Base-by-base conservation (phyloP, 495 filamentous ascomycete genomes). In the Neohortaea acidophila region DNA sequence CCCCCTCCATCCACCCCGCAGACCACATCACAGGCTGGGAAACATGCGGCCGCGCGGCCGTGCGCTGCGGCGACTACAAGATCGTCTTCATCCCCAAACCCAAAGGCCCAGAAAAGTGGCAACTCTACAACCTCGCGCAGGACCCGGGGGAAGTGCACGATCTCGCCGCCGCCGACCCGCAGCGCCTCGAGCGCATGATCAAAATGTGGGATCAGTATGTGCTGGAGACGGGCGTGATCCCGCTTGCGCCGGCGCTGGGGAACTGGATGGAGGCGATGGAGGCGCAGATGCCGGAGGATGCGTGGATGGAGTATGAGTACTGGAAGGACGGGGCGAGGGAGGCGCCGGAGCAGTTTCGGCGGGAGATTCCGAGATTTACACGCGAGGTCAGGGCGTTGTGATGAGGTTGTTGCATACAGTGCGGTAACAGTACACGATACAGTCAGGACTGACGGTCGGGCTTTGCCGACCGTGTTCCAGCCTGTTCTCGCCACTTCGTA, bases 231-330 rank as follows among this genome's bases (percentile, higher is more conserved):
- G 73, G 72, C 2, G 69, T 75, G 1, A 57, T 73, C n/a, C 52
- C 52, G 18, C 27, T 55, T 29, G 51, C 51, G 25, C 54, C 54
- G 15, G 54, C 52, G 37, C 38, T 66, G 55, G 63, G 63, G 2
- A 50, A 59, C 24, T 67, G 57, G 58, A 54, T 76, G 15, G 68
- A 67, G 35, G 70, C 70, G 2, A 74, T 66, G 39, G 73, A 77
- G 58, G 69, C 66, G 30, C 73, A 77, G 62, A 77, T 77, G 73
- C 64, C 64, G 1, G 73, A 77, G 51, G 70, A 74, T 56, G 69
- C 64, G 4, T 77, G 73, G 73, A 77, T 77, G 61, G 71, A 76
- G 61, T 77, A 70, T 54, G 70, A 75, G 56, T 77, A 77, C 33
- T 77, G 72, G 72, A 72, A 75, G 42, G 61, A 67, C 19, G 73